A percentile compares a stretch with the other conserved stretches of the same genome.
Conservation (phyloP, 768 basidiomycete species). For the Trametes cubensis region DNA sequence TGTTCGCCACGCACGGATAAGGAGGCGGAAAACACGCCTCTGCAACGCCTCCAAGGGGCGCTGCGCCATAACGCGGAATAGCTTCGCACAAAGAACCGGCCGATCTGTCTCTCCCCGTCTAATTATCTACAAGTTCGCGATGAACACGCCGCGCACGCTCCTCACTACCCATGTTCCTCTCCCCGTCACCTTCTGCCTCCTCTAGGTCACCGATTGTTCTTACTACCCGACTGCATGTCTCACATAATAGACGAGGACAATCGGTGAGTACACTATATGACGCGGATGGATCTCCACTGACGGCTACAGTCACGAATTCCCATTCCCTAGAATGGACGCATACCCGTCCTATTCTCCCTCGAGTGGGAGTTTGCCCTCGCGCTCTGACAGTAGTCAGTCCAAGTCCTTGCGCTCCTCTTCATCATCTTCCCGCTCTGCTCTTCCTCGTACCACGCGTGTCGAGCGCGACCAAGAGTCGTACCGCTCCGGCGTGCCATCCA, state of each 20-base stretch:
- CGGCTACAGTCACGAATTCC: constrained; percentile 24
- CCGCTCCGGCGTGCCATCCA: constrained; percentile 19
- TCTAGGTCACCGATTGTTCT: constrained; percentile 13
- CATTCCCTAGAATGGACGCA: constrained; percentile 27
- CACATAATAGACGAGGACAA: constrained; percentile 21
- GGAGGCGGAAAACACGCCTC: constrained; percentile 23
- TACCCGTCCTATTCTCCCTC: constrained; percentile 22
- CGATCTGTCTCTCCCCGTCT: constrained; percentile 15
- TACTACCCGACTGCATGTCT: constrained; percentile 16
- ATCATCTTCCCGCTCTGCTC: constrained; percentile 16
- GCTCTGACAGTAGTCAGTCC: constrained; percentile 23
- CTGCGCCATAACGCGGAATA: constrained; percentile 16
- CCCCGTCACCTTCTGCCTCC: constrained; percentile 5
- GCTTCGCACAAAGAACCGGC: constrained; percentile 23
- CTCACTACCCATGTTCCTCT: constrained; percentile 12
- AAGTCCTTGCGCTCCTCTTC: constrained; percentile 20
- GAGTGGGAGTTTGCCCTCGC: constrained; percentile 26
- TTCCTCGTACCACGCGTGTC: constrained; percentile 13
- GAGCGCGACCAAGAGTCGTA: constrained; percentile 25
- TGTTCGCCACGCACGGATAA: constrained; percentile 24
- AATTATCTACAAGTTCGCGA: constrained; percentile 22
- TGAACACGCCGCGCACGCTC: constrained; percentile 18
- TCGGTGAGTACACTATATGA: constrained; percentile 19
- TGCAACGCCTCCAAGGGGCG: constrained; percentile 23
- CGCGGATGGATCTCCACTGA: neutral